A percentile compares a stretch with the other conserved stretches of the same genome.
Conservation (phyloP, 1,284 basidiomycete genomes). For the Cryptococcus sp. region DNA sequence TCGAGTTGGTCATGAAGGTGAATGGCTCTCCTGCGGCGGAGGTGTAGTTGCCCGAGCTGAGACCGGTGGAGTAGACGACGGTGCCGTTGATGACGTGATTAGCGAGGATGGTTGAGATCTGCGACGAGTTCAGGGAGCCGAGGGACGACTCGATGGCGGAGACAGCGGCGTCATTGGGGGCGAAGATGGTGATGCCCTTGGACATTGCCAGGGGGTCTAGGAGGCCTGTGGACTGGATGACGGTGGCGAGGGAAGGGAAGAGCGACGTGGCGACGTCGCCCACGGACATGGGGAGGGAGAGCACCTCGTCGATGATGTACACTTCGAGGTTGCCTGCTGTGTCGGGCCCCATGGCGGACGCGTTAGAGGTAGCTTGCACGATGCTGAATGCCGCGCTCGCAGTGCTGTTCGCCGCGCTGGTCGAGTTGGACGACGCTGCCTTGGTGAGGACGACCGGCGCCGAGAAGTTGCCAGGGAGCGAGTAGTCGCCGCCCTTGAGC, state of each 20-base stretch:
- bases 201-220: slow-evolving; percentile 53
- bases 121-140: slow-evolving; percentile 57
- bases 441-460: slow-evolving; percentile 66
- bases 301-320: slow-evolving; percentile 58
- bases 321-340: slow-evolving; percentile 44
- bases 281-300: slow-evolving; percentile 62
- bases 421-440: slow-evolving; percentile 49
- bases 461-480: slow-evolving; percentile 42
- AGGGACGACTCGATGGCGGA: slow-evolving; percentile 53
- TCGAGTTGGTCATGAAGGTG: slow-evolving; percentile 61
- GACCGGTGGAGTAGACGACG: slow-evolving; percentile 63
- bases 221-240: slow-evolving; percentile 53
- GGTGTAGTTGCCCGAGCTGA: slow-evolving; percentile 56
- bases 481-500: slow-evolving; percentile 56
- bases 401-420: slow-evolving; percentile 46
- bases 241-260: slow-evolving; percentile 48
- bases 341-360: slow-evolving; percentile 52
- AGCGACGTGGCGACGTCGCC: slow-evolving; percentile 55
- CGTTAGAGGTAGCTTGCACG: slow-evolving; percentile 47
- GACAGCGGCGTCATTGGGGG: slow-evolving; percentile 63
- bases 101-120: slow-evolving; percentile 58
- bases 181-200: slow-evolving; percentile 70
- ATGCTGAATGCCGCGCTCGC: slow-evolving; percentile 30
- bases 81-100: slow-evolving; percentile 63
- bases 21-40: slow-evolving; percentile 66